Conservation (phyloP, 352 stramenopile species). For the Halophytophthora polymorphica region DNA sequence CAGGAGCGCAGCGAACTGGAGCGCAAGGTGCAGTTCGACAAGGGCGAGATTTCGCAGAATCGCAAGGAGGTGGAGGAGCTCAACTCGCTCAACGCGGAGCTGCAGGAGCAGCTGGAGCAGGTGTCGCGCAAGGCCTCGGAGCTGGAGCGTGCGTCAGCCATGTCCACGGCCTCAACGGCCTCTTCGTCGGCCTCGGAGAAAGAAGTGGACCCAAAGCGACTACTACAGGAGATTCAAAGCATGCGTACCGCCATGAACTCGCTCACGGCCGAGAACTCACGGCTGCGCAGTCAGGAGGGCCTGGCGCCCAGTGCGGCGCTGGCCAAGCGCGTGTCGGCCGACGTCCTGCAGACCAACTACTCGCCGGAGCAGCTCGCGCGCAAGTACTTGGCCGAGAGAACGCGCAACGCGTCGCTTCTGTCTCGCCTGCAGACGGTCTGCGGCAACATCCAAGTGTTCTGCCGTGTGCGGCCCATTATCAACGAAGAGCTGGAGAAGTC, state of each 20-base stretch:
- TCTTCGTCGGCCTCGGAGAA: conserved; percentile 23
- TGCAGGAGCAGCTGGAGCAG: conserved; percentile 51
- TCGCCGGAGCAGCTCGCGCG: conserved; percentile 69
- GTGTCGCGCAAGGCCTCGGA: conserved; percentile 41
- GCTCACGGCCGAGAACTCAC: conserved; percentile 53
- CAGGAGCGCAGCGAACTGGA: conserved; percentile 34
- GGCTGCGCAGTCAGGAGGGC: conserved; percentile 48
- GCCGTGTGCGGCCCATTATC: conserved; percentile 86
- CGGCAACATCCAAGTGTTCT: conserved; percentile 94
- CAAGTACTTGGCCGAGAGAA: conserved; percentile 87
- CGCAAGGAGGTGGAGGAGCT: conserved; percentile 54
- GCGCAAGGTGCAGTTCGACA: conserved; percentile 41
- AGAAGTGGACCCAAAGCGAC: conserved; percentile 29
- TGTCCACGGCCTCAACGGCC: conserved; percentile 33
- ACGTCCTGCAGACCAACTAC: conserved; percentile 65
- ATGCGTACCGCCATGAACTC: conserved; percentile 49
- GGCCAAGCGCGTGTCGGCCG: conserved; percentile 61
- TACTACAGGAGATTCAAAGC: conserved; percentile 53
- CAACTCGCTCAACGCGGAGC: conserved; percentile 40
- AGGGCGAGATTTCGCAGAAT: conserved; percentile 49
- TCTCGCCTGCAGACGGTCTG: conserved; percentile 85
- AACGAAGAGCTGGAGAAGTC: conserved; percentile 63
- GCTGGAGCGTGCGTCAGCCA: conserved; percentile 36
- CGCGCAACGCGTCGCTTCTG: conserved; percentile 71
- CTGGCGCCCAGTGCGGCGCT: conserved; percentile 26